Evolutionary conservation across 768 basidiomycete genomes (phyloP).

Genomic region (Daedalea quercina): DNA sequence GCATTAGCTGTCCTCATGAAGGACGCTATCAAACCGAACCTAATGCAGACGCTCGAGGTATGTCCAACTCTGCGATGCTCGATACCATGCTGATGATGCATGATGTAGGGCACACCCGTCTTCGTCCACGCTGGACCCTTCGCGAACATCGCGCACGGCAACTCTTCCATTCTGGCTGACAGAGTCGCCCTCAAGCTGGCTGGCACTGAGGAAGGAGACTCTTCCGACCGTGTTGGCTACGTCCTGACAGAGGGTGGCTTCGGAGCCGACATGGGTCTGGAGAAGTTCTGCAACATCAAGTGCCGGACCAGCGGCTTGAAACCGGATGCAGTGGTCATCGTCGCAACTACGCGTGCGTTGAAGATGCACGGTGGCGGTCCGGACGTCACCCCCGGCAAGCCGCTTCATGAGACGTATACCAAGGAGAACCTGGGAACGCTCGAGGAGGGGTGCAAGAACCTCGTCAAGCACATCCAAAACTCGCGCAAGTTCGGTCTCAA

Average conservation of each 20-base stretch:
- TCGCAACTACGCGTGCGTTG: constrained; percentile 93
- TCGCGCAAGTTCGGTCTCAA: constrained; percentile 94
- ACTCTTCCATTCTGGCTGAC: constrained; percentile 98
- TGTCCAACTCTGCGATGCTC: constrained; percentile 2
- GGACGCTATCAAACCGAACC: constrained; percentile 97
- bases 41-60: constrained; percentile 96
- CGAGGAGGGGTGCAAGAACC: constrained; percentile 87
- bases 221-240: constrained; percentile 76
- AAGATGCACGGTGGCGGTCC: constrained; percentile 99
- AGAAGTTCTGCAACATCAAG: constrained; percentile 99
- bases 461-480: constrained; percentile 91
- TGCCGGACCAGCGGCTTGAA: constrained; percentile 88
- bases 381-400: constrained; percentile 92
- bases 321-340: constrained; percentile 92
- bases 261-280: constrained; percentile 98
- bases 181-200: constrained; percentile 94
- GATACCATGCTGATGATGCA: not conserved
- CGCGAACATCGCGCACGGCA: constrained; percentile 98
- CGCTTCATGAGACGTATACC: constrained; percentile 89
- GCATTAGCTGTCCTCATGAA: constrained; percentile 97
- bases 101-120: constrained; percentile 80
- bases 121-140: constrained; percentile 99
- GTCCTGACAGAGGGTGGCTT: constrained; percentile 98
- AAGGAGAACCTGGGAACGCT: constrained; percentile 88
- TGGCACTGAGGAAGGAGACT: constrained; percentile 88